Conservation (phyloP, 2,329 filamentous ascomycete species). For the Calonectria montana region DNA sequence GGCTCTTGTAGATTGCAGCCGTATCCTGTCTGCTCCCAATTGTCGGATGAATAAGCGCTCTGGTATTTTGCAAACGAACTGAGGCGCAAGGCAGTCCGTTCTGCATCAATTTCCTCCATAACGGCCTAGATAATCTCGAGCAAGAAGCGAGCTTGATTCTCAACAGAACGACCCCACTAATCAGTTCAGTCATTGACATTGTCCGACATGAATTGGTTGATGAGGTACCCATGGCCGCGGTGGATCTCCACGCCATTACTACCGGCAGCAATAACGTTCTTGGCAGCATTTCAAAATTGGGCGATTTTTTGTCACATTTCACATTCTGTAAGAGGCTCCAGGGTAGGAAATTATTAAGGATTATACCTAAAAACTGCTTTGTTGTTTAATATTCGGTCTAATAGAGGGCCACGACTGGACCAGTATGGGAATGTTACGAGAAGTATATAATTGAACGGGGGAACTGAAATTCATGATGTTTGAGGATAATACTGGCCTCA, state of each 20-base stretch:
- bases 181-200: conserved; percentile 64
- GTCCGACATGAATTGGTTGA: conserved; percentile 71
- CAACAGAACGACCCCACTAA: conserved; percentile 63
- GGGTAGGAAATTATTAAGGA: no score
- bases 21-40: conserved; percentile 43
- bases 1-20: background rate
- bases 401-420: no score
- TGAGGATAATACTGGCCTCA: no score
- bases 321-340: conserved; percentile 61
- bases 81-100: conserved; percentile 65
- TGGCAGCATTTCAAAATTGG: conserved; percentile 67
- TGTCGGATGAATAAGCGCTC: conserved; percentile 36
- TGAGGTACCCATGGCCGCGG: conserved; percentile 70
- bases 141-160: conserved; percentile 63
- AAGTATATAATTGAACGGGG: no score
- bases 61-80: conserved; percentile 59
- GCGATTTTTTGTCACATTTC: conserved; percentile 74
- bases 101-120: conserved; percentile 57
- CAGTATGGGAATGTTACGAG: no score
- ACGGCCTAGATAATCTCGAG: conserved; percentile 60
- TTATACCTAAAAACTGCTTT: no score
- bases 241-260: conserved; percentile 77
- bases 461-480: no score
- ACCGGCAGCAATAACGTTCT: conserved; percentile 69
- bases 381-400: no score